Base-by-base conservation (phyloP, 441 rosid species). In the Adansonia madagascariensis region DNA sequence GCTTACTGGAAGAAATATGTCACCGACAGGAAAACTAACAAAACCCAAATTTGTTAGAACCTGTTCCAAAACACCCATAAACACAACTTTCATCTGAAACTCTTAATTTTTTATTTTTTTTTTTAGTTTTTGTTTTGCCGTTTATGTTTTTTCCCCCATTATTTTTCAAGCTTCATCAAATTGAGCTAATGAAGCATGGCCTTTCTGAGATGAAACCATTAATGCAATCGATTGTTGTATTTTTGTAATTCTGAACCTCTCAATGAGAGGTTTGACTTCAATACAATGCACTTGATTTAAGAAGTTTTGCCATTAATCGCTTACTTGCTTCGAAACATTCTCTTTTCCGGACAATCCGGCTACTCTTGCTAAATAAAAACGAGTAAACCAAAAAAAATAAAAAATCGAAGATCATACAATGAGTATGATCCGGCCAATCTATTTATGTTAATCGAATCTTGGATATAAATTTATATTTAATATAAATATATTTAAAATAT, bases 1-100 rank as follows among this genome's bases (percentile, higher is more conserved):
- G 78, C 80, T 78, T 88, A 75, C 44, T 93, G 98, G 98, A 91
- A 80, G 88, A 93, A 91, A 78, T 91, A 86, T 59, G 98, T 91
- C 66, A 31, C 64, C 44, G 90, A 88, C 20, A 88, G 81, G 83
- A 93, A 90, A 68, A 73, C 83, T 20, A 84, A 77, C 84, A 88
- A 72, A 72, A 89, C 80, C 60, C 79, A 85, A 39, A 79, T 88
- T 14, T 86, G 94, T 14, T 90, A 74, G 77, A 35, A 39, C 17
- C 12, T 20, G 8, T 67, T 67, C 52, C 44, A 22, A 68, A 56
- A n/a, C 57, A 44, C 61, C 8, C 22, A 27, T 3, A 14, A 18
- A 39, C 47, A 55, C 46, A 4, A 12, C 35, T 60, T 31, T 35
- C 61, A 53, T 15, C n/a, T 2, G 4, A 5, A 24, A 24, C 27